Evolutionary conservation across 2,329 filamentous ascomycete species (phyloP), one percentile per base, ranked within the genome.

Genomic region (Teratosphaeria pseudoeucalypti): DNA sequence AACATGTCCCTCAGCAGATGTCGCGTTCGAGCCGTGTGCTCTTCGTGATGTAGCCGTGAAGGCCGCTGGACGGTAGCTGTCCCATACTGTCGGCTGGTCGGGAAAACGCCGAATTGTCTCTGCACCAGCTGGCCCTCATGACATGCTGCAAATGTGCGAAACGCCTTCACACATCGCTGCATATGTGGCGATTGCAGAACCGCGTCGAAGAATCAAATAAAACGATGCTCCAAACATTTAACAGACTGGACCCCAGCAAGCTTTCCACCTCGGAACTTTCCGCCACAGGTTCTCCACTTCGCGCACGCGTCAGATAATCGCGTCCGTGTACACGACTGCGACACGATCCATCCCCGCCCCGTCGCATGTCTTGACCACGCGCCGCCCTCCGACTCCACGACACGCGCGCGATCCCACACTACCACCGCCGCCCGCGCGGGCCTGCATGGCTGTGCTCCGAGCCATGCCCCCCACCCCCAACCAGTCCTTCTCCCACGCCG

Each of bases 1-100:
- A 86, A 77, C 10, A 84, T 75, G 27, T 78, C 75, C 55, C 84
- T 81, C 63, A 83, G 75, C 54, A 84, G 71, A 66, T 81, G 78
- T 29, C 75, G 65, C 29, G 74, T 65, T 57, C 65, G 27, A 57
- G 56, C 7, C 55, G 59, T 26, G 34, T 54, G 53, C 52, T 54
- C 12, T 12, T 19, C 7, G 23, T 16, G 12, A 7, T 11, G 7
- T 29, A 26, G 27, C 26, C 10, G 9, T 29, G 52, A 27, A 54
- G 27, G 23, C 27, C 23, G 23, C 26, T 29, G 23, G 5, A 6
- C 19, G 16, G 43, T 49, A 23, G n/a, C 53, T 34, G 34, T 54
- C 23, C 23, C 26, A 54, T 16, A 37, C 6, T 3, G 27, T 6
- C 53, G 26, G 43, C 16, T 49, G 43, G 16, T 26, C 16, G 43